Percentiles rank a stretch among this genome's conserved stretches.
These are phyloP conservation scores for Elymus sibiricus DNA, from an alignment of 176 grass and related monocot species.

Conservation along the genomic window DNA sequence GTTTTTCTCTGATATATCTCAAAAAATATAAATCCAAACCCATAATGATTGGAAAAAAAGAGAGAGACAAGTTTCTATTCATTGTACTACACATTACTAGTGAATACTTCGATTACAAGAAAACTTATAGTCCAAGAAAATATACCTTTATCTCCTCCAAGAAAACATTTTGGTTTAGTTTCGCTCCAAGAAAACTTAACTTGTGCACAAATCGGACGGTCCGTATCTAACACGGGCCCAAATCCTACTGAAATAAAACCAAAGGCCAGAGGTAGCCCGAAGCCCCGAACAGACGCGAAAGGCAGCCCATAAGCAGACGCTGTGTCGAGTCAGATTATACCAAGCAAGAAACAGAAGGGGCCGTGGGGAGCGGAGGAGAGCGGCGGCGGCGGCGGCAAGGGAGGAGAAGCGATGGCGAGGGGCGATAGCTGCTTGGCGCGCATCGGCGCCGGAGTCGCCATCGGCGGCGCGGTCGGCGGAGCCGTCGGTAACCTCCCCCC, in stretches of 20 bases:
- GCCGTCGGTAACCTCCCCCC: slow-evolving; percentile 57
- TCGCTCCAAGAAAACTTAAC: not conserved
- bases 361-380: not conserved
- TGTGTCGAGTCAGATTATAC: not conserved
- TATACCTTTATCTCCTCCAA: not conserved
- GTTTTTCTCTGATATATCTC: not conserved
- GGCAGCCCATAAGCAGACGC: slow-evolving; percentile 26
- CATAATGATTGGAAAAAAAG: not conserved
- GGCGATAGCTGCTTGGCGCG: slow-evolving; percentile 66
- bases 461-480: slow-evolving; percentile 81
- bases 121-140: not conserved
- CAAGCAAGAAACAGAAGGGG: not conserved
- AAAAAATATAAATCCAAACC: not conserved
- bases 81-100: not conserved
- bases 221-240: not conserved
- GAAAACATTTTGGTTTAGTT: not conserved
- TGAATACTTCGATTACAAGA: not conserved
- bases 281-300: not conserved
- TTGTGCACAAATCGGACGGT: not conserved
- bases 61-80: not conserved
- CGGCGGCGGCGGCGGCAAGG: not conserved
- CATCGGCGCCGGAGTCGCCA: slow-evolving; percentile 59
- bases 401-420: slow-evolving; percentile 41
- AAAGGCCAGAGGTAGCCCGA: not conserved
- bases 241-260: not conserved